Conservation (phyloP, 495 filamentous ascomycete species). For the Jackrogersella minutella region DNA sequence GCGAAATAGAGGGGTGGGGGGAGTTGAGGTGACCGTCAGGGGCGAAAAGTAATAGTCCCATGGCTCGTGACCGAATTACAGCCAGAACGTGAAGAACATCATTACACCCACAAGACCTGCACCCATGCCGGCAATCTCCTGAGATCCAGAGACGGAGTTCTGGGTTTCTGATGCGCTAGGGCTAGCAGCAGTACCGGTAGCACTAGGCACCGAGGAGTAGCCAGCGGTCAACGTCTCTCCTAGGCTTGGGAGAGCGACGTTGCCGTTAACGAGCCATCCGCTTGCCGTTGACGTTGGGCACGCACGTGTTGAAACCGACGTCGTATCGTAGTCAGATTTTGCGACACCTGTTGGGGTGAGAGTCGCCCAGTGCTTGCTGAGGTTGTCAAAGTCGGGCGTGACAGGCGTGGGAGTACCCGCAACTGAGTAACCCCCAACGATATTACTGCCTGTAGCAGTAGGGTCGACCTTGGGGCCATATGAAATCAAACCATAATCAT, state of each 20-base stretch:
- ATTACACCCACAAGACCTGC: slow-evolving; percentile 60
- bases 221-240: slow-evolving; percentile 59
- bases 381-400: slow-evolving; percentile 77
- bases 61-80: slow-evolving; percentile 40
- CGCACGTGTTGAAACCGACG: slow-evolving; percentile 63
- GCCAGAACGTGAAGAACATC: slow-evolving; percentile 62
- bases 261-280: slow-evolving; percentile 76
- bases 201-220: slow-evolving; percentile 40
- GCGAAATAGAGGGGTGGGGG: background rate
- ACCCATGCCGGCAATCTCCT: slow-evolving; percentile 63
- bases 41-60: slow-evolving; percentile 11
- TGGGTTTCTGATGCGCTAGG: slow-evolving; percentile 37
- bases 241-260: slow-evolving; percentile 71
- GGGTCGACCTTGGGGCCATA: slow-evolving; percentile 68
- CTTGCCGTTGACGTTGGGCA: slow-evolving; percentile 75
- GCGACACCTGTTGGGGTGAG: slow-evolving; percentile 72
- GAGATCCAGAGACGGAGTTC: slow-evolving; percentile 53
- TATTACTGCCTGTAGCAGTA: slow-evolving; percentile 56
- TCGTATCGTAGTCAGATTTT: slow-evolving; percentile 68
- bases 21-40: too few species aligned
- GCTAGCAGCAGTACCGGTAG: slow-evolving; percentile 35
- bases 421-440: slow-evolving; percentile 72
- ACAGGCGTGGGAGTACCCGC: slow-evolving; percentile 78
- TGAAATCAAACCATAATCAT: slow-evolving; percentile 83
- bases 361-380: slow-evolving; percentile 79